Base-by-base conservation (phyloP, 192 early-diverging fungal genomes). In the Spinellus fusiger region DNA sequence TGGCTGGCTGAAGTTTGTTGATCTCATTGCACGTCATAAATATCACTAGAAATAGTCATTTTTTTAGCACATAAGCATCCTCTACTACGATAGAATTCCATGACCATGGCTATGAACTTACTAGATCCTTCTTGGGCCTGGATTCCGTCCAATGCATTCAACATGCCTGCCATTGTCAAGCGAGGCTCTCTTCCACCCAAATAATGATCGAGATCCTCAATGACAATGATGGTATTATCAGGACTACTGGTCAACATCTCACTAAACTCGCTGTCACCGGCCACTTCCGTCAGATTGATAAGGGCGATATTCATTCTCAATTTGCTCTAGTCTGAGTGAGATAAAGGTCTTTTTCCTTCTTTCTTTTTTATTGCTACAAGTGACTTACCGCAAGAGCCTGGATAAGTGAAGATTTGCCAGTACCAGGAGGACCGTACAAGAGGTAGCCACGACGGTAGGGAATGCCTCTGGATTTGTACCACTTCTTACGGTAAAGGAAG, bases 21-120 rank as follows among this genome's bases (percentile, higher is more conserved):
- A 76, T 74, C 6, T 76, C 65, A 62, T 79, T 81, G 31, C 72
- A 74, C 7, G 79, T 81, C 71, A 78, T 75, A 48, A 78, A 76
- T 2, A 81, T 69, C 18, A 81, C 67, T 65, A 38, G 20, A 48
- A 55, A 48, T 46, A 34, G 22, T 12, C 5, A 31, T 54, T 51
- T 51, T 51, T 51, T 51, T 51, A 26, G 20, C 49, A 54, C 53
- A 1, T 54, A 54, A n/a, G n/a, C n/a, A n/a, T n/a, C n/a, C n/a
- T n/a, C n/a, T n/a, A n/a, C n/a, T n/a, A n/a, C n/a, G n/a, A n/a
- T n/a, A n/a, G n/a, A n/a, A n/a, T n/a, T n/a, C n/a, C n/a, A n/a
- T n/a, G n/a, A n/a, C n/a, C n/a, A n/a, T n/a, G n/a, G n/a, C n/a
- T n/a, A n/a, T 29, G 8, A 3, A 59, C 57, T 33, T 59, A 59